Conservation (phyloP, 83 land plant genomes). For the Picea abies region DNA sequence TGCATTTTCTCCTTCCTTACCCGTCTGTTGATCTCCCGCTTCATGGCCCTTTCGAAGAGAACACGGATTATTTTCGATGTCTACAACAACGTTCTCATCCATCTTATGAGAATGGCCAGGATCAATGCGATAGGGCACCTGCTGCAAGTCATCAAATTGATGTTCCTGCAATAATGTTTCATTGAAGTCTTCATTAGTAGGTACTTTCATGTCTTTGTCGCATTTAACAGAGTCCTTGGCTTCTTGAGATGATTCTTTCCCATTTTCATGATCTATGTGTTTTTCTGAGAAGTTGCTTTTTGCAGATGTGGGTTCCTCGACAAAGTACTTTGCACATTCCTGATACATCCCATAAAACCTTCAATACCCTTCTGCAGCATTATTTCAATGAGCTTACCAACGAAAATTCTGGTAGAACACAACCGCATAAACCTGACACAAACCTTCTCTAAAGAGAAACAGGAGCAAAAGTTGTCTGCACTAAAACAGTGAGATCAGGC, state of each 20-base stretch:
- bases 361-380: not conserved
- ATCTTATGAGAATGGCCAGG: not conserved
- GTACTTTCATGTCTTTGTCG: not conserved
- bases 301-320: not conserved
- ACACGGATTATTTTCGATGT: not conserved
- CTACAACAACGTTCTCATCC: not conserved
- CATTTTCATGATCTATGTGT: not conserved
- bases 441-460: conserved; percentile 6
- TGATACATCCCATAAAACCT: not conserved
- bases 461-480: not conserved
- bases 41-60: not conserved
- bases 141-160: not conserved
- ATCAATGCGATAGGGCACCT: not conserved
- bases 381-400: not conserved
- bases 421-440: not conserved
- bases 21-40: not conserved
- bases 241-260: not conserved
- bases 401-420: not conserved
- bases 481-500: not conserved
- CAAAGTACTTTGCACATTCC: conserved; percentile 1
- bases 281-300: not conserved
- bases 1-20: not conserved
- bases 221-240: not conserved
- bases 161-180: not conserved
- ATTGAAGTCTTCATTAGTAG: not conserved